Percentiles rank a stretch among this genome's conserved stretches.
Conservation (phyloP, 2,329 filamentous ascomycete species). For the Penicillium sp. region DNA sequence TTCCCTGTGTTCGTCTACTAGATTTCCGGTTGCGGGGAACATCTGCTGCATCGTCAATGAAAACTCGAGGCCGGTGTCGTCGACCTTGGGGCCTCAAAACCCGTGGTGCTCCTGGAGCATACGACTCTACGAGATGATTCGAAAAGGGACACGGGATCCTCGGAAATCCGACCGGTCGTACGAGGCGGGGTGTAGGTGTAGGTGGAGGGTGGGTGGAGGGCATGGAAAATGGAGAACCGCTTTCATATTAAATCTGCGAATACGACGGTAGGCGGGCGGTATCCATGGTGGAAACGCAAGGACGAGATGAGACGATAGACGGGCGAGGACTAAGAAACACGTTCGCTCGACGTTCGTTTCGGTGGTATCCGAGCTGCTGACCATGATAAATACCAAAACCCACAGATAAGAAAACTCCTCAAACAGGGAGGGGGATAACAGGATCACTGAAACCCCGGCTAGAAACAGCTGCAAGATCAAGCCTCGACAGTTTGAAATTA, state of each 20-base stretch:
- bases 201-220: not conserved
- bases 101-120: not conserved
- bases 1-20: not conserved
- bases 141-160: conserved; percentile 1
- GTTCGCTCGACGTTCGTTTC: conserved; percentile 29
- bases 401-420: conserved; percentile 5
- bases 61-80: not conserved
- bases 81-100: not conserved
- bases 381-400: conserved; percentile 27
- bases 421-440: conserved; percentile 6
- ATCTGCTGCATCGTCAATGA: not conserved
- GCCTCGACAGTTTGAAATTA: not conserved
- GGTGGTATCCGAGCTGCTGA: conserved; percentile 28
- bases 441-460: not conserved
- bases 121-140: conserved; percentile 15
- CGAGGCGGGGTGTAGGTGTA: conserved; percentile 8
- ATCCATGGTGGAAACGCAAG: conserved; percentile 22
- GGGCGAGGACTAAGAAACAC: conserved; percentile 19
- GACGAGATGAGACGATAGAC: conserved; percentile 13
- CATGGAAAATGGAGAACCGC: conserved; percentile 15
- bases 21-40: not conserved
- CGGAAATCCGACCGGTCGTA: conserved; percentile 19
- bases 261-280: conserved; percentile 22
- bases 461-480: conserved; percentile 2
- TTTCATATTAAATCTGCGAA: conserved; percentile 23